These are phyloP conservation scores for Tolypocladium nubicola DNA, from an alignment of 2,329 filamentous ascomycete genomes.

Conservation along the genomic window DNA sequence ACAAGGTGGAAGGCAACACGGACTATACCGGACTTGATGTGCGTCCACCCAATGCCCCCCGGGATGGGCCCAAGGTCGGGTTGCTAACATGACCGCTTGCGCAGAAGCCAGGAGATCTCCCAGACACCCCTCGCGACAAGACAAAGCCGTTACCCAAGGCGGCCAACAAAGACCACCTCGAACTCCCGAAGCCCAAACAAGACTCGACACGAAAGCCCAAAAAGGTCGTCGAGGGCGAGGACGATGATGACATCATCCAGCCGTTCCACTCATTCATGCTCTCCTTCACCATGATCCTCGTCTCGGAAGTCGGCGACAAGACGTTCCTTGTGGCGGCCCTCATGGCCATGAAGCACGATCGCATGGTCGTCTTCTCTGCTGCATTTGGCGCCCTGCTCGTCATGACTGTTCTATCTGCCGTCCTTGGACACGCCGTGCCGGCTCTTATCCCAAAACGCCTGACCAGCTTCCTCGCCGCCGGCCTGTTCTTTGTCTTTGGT, in stretches of 20 bases:
- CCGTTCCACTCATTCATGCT: slow-evolving; percentile 83
- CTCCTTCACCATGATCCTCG: slow-evolving; percentile 92
- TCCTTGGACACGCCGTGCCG: slow-evolving; percentile 86
- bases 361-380: slow-evolving; percentile 85
- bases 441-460: slow-evolving; percentile 82
- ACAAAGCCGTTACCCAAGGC: slow-evolving; percentile 59
- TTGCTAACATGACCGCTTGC: slow-evolving; percentile 9
- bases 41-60: slow-evolving; percentile 2
- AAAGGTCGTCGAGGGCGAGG: slow-evolving; percentile 20
- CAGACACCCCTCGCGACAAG: slow-evolving; percentile 65
- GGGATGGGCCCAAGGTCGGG: not conserved
- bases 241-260: slow-evolving; percentile 56
- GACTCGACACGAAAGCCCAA: slow-evolving; percentile 14
- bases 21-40: slow-evolving; percentile 26
- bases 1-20: slow-evolving; percentile 25
- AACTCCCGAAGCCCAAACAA: slow-evolving; percentile 24
- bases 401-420: slow-evolving; percentile 91
- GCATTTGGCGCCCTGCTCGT: slow-evolving; percentile 84
- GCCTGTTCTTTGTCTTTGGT: slow-evolving; percentile 84
- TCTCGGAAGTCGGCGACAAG: slow-evolving; percentile 96
- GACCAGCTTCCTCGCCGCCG: slow-evolving; percentile 77
- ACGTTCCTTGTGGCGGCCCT: slow-evolving; percentile 94
- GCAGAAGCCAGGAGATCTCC: slow-evolving; percentile 74
- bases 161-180: slow-evolving; percentile 53
- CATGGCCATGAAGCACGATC: slow-evolving; percentile 98